Conservation (phyloP, 805 yeast genomes). For the Spathaspora hagerdaliae region DNA sequence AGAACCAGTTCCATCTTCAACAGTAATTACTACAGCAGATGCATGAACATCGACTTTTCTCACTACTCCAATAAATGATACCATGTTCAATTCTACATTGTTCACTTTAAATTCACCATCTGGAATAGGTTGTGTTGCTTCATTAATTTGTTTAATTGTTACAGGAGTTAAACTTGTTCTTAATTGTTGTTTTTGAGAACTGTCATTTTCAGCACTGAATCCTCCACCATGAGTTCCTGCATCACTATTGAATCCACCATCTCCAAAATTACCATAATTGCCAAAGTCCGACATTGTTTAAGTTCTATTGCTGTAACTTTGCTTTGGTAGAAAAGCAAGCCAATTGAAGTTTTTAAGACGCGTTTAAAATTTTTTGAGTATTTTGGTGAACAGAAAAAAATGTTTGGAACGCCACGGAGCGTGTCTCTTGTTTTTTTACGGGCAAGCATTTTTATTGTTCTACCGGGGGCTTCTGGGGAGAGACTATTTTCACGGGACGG, state of each 20-base stretch:
- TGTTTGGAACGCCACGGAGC: too few relatives aligned
- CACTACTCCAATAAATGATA: conserved; percentile 66
- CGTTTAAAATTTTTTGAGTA: neutral
- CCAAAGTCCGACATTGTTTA: conserved; percentile 12
- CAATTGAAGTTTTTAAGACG: neutral
- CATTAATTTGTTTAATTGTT: conserved; percentile 68
- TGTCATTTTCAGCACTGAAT: conserved; percentile 14
- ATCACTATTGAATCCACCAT: conserved; percentile 21
- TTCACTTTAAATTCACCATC: conserved; percentile 64
- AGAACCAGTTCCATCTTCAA: conserved; percentile 76
- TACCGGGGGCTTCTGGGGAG: too few relatives aligned
- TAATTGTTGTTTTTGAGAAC: conserved; percentile 22
- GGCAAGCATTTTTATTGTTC: too few relatives aligned
- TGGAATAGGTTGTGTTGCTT: conserved; percentile 55
- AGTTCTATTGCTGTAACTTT: neutral
- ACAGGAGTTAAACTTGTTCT: conserved; percentile 50
- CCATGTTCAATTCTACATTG: conserved; percentile 58
- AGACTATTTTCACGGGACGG: too few relatives aligned
- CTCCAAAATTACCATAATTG: conserved; percentile 14
- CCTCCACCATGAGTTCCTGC: conserved; percentile 17
- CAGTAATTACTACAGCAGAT: conserved; percentile 49
- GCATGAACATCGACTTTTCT: conserved; percentile 59
- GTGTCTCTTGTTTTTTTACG: too few relatives aligned
- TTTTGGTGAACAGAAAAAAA: too few relatives aligned
- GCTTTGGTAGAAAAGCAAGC: neutral